Evolutionary conservation across 331 rosid species (phyloP).

Genomic region (Malus hybrid): DNA sequence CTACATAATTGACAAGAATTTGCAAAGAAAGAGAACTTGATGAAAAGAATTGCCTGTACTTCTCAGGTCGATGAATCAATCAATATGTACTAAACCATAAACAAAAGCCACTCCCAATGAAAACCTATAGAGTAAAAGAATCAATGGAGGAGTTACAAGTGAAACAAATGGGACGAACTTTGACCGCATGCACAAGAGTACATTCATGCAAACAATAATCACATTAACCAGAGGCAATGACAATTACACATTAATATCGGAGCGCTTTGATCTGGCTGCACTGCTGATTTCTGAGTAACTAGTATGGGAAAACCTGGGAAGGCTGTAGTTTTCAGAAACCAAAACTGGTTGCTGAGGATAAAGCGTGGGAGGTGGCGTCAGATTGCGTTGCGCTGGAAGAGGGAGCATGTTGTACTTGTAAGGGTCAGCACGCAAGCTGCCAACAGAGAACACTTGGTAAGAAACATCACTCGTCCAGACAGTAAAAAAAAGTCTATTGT

Average conservation of each 20-base stretch:
- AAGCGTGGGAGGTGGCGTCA: conserved; percentile 78
- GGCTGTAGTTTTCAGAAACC: conserved; percentile 63
- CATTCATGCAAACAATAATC: neutral
- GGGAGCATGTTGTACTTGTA: conserved; percentile 71
- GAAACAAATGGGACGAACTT: neutral
- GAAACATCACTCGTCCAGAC: neutral
- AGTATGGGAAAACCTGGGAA: conserved; percentile 59
- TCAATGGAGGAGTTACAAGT: conserved; percentile 6
- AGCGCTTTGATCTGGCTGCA: conserved; percentile 65
- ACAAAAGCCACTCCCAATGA: conserved; percentile 1
- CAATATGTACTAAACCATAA: conserved; percentile 1
- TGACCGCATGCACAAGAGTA: neutral
- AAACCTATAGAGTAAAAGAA: conserved; percentile 19
- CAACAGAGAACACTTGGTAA: conserved; percentile 2
- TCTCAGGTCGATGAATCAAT: conserved; percentile 11
- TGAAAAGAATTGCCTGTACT: conserved; percentile 16
- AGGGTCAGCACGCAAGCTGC: conserved; percentile 53
- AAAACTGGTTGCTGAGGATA: conserved; percentile 94
- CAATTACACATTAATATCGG: conserved; percentile 68
- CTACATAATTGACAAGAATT: neutral
- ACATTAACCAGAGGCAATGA: neutral
- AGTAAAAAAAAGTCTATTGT: neutral
- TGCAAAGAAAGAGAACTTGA: neutral
- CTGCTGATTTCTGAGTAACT: conserved; percentile 49
- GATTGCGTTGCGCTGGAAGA: conserved; percentile 81